Conservation (phyloP, 768 basidiomycete genomes). For the Pleurotus eryngii region DNA sequence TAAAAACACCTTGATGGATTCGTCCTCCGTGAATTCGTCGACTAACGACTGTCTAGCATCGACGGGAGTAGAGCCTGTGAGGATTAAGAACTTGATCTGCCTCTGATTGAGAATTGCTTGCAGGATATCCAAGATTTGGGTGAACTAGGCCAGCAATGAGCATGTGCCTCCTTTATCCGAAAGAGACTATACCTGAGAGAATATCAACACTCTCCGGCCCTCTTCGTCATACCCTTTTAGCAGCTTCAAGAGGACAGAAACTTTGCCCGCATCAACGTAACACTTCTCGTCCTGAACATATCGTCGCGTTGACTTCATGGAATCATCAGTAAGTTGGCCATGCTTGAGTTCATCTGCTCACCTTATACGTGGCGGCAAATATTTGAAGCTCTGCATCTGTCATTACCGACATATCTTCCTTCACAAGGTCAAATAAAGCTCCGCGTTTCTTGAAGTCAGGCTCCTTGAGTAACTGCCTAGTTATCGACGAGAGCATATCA, state of each 20-base stretch:
- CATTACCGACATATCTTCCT: slow-evolving; percentile 98
- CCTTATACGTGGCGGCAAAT: slow-evolving; percentile 86
- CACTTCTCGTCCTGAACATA: slow-evolving; percentile 71
- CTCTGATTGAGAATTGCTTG: slow-evolving; percentile 74
- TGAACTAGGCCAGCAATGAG: slow-evolving; percentile 57
- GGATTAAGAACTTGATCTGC: slow-evolving; percentile 70
- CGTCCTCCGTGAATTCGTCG: slow-evolving; percentile 92
- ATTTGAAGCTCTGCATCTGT: slow-evolving; percentile 93
- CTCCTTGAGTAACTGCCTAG: slow-evolving; percentile 84
- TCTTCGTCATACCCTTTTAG: slow-evolving; percentile 64
- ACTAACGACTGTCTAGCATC: slow-evolving; percentile 91
- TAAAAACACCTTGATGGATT: slow-evolving; percentile 83
- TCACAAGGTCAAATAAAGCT: slow-evolving; percentile 78
- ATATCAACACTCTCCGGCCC: slow-evolving; percentile 83
- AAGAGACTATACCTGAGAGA: slow-evolving; percentile 78
- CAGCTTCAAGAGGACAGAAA: slow-evolving; percentile 68
- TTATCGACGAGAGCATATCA: slow-evolving; percentile 65
- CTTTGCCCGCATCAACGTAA: slow-evolving; percentile 87
- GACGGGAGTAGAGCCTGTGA: slow-evolving; percentile 93
- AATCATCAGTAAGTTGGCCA: background rate
- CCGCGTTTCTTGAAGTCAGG: slow-evolving; percentile 86
- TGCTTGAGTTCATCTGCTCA: slow-evolving; percentile 26
- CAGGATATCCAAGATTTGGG: slow-evolving; percentile 92
- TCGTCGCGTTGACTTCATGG: slow-evolving; percentile 60
- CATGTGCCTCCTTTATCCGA: background rate